These are phyloP conservation scores for Quercus parvula DNA, from an alignment of 306 rosid genomes.

Conservation along the genomic window DNA sequence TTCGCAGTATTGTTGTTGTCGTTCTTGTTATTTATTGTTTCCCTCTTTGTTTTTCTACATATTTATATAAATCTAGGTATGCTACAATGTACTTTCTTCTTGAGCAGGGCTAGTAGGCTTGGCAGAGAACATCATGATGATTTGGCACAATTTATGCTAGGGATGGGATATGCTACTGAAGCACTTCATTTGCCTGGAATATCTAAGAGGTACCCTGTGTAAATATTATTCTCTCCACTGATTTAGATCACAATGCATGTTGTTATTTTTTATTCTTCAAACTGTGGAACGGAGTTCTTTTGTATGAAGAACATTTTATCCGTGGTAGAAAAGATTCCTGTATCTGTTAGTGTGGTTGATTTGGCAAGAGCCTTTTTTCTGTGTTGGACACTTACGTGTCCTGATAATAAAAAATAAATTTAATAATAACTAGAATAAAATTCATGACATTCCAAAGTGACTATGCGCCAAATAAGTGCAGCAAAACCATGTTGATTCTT, in stretches of 20 bases:
- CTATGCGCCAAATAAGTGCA: background rate
- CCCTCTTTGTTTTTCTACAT: background rate
- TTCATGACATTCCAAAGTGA: background rate
- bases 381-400: background rate
- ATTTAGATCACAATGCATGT: background rate
- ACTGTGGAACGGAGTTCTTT: background rate
- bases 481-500: background rate
- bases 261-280: background rate
- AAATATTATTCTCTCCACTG: background rate
- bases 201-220: constrained; percentile 72
- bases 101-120: constrained; percentile 95
- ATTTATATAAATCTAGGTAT: constrained; percentile 9
- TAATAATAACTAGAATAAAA: background rate
- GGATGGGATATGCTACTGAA: constrained; percentile 98
- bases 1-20: background rate
- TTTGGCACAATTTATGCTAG: constrained; percentile 94
- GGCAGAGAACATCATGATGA: constrained; percentile 99
- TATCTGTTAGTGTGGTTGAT: background rate
- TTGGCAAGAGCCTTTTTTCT: background rate
- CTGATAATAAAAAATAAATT: background rate
- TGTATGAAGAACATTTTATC: background rate
- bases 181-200: constrained; percentile 99
- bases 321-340: background rate
- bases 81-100: constrained; percentile 24
- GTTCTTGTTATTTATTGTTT: background rate